Conservation (phyloP, 805 yeast genomes). For the Ascoidea tarda region DNA sequence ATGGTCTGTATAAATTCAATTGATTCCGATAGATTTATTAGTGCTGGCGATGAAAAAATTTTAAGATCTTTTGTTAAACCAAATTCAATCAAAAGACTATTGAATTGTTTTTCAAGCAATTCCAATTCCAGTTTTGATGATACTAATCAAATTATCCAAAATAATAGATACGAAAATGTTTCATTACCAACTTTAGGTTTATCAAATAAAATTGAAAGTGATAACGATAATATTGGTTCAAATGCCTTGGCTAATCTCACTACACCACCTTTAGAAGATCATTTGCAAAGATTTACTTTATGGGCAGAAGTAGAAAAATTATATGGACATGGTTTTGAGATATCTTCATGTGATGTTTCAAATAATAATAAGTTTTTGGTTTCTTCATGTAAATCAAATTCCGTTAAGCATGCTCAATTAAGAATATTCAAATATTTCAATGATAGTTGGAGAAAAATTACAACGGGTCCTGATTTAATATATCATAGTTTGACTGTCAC, state of each 20-base stretch:
- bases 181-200: constrained; percentile 86
- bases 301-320: constrained; percentile 94
- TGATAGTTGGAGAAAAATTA: constrained; percentile 39
- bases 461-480: constrained; percentile 28
- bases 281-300: constrained; percentile 77
- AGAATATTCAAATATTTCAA: constrained; percentile 46
- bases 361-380: constrained; percentile 55
- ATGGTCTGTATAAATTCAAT: constrained; percentile 70
- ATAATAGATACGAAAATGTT: constrained; percentile 63
- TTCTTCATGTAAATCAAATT: constrained; percentile 84
- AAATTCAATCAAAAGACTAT: constrained; percentile 17
- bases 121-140: neutral
- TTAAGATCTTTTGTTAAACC: constrained; percentile 85
- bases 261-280: constrained; percentile 78
- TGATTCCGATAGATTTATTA: constrained; percentile 50
- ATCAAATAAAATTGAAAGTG: constrained; percentile 70
- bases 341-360: constrained; percentile 62
- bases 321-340: constrained; percentile 96
- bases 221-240: constrained; percentile 27
- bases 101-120: neutral
- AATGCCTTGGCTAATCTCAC: constrained; percentile 27
- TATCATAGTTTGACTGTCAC: constrained; percentile 83
- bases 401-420: constrained; percentile 71
- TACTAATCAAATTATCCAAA: constrained; percentile 14
- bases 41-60: constrained; percentile 94